A percentile compares a stretch with the other conserved stretches of the same genome.
Conservation (phyloP, 2,329 filamentous ascomycete genomes). For the Lasiodiplodia sp. region DNA sequence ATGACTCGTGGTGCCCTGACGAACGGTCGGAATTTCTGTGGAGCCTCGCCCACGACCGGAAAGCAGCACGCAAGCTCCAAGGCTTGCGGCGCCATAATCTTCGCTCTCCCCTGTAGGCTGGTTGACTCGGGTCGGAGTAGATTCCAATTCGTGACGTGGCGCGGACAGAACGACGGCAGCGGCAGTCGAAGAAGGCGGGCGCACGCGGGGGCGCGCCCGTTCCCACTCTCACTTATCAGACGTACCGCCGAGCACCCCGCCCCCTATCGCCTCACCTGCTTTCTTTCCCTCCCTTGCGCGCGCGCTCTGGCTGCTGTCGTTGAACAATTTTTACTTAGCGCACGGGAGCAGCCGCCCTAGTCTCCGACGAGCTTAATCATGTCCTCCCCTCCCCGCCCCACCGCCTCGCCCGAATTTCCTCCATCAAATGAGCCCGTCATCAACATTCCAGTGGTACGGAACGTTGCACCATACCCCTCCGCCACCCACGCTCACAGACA, state of each 20-base stretch:
- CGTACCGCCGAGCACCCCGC: background rate
- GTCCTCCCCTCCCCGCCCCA: conserved; percentile 17
- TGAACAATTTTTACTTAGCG: background rate
- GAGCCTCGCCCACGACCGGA: background rate
- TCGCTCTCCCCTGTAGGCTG: too few relatives aligned
- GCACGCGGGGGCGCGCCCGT: background rate
- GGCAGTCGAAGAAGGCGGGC: background rate
- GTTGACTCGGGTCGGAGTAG: background rate
- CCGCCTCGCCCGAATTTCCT: background rate
- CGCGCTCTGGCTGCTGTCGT: background rate
- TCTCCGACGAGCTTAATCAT: conserved; percentile 15
- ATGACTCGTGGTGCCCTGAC: conserved; percentile 1
- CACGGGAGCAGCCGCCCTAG: conserved; percentile 18
- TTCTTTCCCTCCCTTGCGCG: too few relatives aligned
- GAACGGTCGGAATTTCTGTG: conserved; percentile 11
- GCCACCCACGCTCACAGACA: too few relatives aligned
- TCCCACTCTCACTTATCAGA: background rate
- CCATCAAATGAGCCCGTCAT: conserved; percentile 5
- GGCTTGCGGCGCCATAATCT: background rate
- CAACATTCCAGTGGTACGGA: conserved; percentile 9
- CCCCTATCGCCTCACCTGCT: too few relatives aligned
- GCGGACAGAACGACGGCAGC: background rate
- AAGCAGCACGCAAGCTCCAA: background rate
- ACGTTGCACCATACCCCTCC: background rate
- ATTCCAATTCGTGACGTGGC: conserved; percentile 10